phyloP scores from a whole-genome alignment of 179 eudicot species.

The Beta lomatogona region DNA sequence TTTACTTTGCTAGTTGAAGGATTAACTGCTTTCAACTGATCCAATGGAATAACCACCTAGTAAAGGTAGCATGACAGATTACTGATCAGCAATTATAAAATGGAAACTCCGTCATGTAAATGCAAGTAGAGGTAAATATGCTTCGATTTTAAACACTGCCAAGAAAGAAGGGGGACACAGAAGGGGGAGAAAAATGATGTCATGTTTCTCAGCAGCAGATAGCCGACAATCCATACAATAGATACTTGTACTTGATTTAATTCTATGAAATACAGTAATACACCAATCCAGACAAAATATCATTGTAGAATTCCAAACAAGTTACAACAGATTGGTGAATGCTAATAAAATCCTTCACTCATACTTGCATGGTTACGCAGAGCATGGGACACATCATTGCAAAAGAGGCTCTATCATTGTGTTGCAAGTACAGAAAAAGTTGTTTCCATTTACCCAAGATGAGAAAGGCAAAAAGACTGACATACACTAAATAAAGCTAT shows the following conservation, averaged over 20 bases:
- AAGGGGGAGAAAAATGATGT: not conserved
- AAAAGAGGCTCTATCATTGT: not conserved
- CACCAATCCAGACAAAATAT: not conserved
- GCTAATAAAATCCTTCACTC: not conserved
- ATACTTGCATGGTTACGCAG: not conserved
- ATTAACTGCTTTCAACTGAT: constrained; percentile 89
- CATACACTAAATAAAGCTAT: not conserved
- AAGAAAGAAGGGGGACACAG: not conserved
- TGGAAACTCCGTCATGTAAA: not conserved
- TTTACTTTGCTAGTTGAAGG: constrained; percentile 78
- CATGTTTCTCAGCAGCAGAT: not conserved
- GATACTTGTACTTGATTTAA: not conserved
- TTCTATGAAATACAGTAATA: not conserved
- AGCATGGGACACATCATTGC: not conserved
- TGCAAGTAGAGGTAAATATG: not conserved
- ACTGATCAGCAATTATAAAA: constrained; percentile 20
- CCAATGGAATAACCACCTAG: constrained; percentile 77
- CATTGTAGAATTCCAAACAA: not conserved
- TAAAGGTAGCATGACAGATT: not conserved
- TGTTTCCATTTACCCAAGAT: too few species aligned
- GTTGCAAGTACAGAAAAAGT: not conserved
- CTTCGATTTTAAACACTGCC: not conserved
- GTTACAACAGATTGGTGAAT: not conserved
- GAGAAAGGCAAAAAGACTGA: too few species aligned
- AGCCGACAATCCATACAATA: not conserved